Percentiles rank a stretch among this genome's conserved stretches.
These are phyloP conservation scores for Daldinia eschscholtzii DNA, from an alignment of 2,329 filamentous ascomycete genomes.

Conservation along the genomic window DNA sequence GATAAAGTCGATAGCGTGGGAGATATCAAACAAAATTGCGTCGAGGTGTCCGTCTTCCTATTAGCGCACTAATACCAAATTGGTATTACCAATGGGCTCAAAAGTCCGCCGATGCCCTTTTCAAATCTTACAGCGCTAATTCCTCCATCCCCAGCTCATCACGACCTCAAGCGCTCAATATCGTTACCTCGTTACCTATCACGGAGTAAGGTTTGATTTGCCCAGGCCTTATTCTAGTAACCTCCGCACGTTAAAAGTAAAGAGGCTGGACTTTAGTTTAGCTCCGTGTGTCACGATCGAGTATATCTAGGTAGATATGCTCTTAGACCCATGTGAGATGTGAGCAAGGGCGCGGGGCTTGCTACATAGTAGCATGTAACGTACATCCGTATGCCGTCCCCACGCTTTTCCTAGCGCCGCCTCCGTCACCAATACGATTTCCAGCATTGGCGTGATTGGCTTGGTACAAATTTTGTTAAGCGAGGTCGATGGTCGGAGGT, in stretches of 20 bases:
- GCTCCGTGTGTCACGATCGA: slow-evolving; percentile 11
- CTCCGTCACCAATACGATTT: slow-evolving; percentile 33
- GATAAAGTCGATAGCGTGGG: slow-evolving; percentile 4
- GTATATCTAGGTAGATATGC: slow-evolving; percentile 15
- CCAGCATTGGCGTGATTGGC: slow-evolving; percentile 30
- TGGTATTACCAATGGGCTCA: slow-evolving; percentile 2
- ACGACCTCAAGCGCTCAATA: background rate
- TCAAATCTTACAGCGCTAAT: slow-evolving; percentile 12
- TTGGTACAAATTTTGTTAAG: slow-evolving; percentile 32
- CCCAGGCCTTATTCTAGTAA: background rate
- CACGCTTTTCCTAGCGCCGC: slow-evolving; percentile 34
- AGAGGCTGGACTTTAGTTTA: slow-evolving; percentile 10
- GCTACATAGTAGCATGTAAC: background rate
- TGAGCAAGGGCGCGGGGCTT: background rate
- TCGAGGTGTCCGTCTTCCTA: slow-evolving; percentile 2
- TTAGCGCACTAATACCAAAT: slow-evolving; percentile 4
- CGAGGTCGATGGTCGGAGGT: slow-evolving; percentile 30
- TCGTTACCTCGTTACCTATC: slow-evolving; percentile 3
- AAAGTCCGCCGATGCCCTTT: slow-evolving; percentile 12
- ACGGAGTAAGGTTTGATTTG: slow-evolving; percentile 3
- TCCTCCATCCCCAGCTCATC: background rate
- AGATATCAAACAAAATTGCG: slow-evolving; percentile 8
- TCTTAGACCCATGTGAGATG: slow-evolving; percentile 23
- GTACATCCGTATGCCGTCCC: slow-evolving; percentile 31
- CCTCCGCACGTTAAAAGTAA: background rate